phyloP scores from a whole-genome alignment of 202 grass and related monocot genomes.

The Zizania palustris region DNA sequence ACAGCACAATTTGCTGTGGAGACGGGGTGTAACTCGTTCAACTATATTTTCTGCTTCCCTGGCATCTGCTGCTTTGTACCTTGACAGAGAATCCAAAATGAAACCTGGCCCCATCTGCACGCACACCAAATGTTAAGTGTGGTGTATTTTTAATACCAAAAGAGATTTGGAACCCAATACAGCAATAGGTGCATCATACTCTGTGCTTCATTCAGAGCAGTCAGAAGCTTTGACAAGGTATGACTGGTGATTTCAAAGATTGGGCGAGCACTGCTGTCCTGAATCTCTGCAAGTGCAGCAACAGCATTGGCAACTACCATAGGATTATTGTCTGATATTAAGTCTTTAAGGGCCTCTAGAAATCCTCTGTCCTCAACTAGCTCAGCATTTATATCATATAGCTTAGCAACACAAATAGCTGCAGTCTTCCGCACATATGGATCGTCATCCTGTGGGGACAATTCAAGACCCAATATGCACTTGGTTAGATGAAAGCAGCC shows the following conservation, averaged over 20 bases:
- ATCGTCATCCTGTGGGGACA: conserved; percentile 77
- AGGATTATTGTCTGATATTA: conserved; percentile 99
- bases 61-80: conserved; percentile 89
- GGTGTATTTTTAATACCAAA: conserved; percentile 9
- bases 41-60: conserved; percentile 98
- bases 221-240: conserved; percentile 95
- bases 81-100: conserved; percentile 96
- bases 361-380: conserved; percentile 98
- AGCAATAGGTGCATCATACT: conserved; percentile 63
- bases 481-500: conserved; percentile 28
- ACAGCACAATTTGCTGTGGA: conserved; percentile 99
- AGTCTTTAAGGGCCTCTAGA: conserved; percentile 87
- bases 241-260: conserved; percentile 99
- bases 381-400: conserved; percentile 99
- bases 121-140: conserved; percentile 31
- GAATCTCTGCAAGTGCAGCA: conserved; percentile 94
- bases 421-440: conserved; percentile 98
- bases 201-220: conserved; percentile 98
- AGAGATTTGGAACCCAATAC: conserved; percentile 25
- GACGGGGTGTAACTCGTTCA: conserved; percentile 90
- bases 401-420: conserved; percentile 96
- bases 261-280: conserved; percentile 72
- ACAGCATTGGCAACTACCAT: conserved; percentile 99
- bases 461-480: conserved; percentile 31
- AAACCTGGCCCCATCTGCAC: conserved; percentile 97